Percentiles rank a stretch among this genome's conserved stretches.
Evolutionary conservation across 768 basidiomycete genomes (phyloP).

Genomic region (Auricularia auricula-judae): DNA sequence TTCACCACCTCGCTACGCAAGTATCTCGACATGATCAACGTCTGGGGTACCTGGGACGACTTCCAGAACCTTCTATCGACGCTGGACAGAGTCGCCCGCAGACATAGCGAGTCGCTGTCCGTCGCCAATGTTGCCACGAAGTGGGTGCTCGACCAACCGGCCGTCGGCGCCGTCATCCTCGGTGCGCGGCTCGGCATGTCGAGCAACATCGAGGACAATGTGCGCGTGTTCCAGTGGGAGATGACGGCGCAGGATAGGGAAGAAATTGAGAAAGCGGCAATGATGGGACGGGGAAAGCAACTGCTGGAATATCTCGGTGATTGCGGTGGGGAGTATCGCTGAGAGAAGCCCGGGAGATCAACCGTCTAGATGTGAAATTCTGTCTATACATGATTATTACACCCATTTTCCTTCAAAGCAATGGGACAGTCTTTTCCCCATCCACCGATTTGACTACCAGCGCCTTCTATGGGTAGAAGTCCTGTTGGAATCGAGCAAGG

Average conservation of each 20-base stretch:
- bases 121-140: conserved; percentile 73
- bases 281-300: not conserved
- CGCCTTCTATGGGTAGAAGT: too few species aligned
- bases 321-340: not conserved
- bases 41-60: conserved; percentile 68
- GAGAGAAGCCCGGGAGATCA: not conserved
- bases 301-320: not conserved
- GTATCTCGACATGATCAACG: conserved; percentile 80
- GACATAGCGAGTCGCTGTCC: conserved; percentile 44
- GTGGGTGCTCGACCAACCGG: conserved; percentile 71
- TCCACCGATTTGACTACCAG: too few species aligned
- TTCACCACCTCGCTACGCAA: conserved; percentile 79
- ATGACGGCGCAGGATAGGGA: not conserved
- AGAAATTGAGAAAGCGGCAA: not conserved
- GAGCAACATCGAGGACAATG: not conserved
- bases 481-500: too few species aligned
- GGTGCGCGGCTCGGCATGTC: conserved; percentile 28
- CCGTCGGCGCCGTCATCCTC: conserved; percentile 71
- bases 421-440: too few species aligned
- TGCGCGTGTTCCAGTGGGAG: not conserved
- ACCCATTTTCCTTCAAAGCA: too few species aligned
- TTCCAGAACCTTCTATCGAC: conserved; percentile 56
- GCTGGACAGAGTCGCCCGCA: conserved; percentile 54
- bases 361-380: too few species aligned
- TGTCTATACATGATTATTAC: too few species aligned